Conservation (phyloP, 2,329 filamentous ascomycete species). For the Talaromyces pinophilus region DNA sequence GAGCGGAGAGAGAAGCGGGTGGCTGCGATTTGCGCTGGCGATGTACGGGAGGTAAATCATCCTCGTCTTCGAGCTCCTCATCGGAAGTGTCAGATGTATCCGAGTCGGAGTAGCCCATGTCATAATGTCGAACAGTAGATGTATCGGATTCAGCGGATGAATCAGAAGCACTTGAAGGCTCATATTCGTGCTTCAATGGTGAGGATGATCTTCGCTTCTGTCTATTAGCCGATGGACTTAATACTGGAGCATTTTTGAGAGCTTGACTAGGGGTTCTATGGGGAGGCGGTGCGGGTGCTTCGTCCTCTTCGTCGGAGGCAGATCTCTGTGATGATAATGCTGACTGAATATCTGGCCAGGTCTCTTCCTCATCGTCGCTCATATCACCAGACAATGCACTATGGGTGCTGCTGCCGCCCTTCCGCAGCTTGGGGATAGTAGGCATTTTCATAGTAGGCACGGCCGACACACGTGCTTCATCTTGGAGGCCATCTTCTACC, state of each 20-base stretch:
- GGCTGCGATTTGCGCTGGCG: slow-evolving; percentile 43
- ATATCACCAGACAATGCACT: slow-evolving; percentile 19
- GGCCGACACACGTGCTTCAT: slow-evolving; percentile 46
- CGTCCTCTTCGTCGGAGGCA: slow-evolving; percentile 34
- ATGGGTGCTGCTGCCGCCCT: slow-evolving; percentile 36
- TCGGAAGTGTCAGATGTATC: slow-evolving; percentile 55
- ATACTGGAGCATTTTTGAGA: slow-evolving; percentile 46
- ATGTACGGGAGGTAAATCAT: slow-evolving; percentile 37
- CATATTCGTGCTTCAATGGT: slow-evolving; percentile 94
- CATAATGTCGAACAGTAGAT: slow-evolving; percentile 58
- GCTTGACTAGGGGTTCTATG: slow-evolving; percentile 56
- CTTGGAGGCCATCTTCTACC: slow-evolving; percentile 32
- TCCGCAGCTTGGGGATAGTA: slow-evolving; percentile 46
- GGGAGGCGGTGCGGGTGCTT: slow-evolving; percentile 48
- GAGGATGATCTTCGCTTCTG: slow-evolving; percentile 77
- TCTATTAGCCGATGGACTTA: slow-evolving; percentile 52
- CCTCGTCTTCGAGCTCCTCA: slow-evolving; percentile 55
- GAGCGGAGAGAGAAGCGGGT: slow-evolving; percentile 40
- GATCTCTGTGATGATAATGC: slow-evolving; percentile 19
- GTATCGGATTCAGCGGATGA: slow-evolving; percentile 60
- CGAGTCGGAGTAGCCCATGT: slow-evolving; percentile 49
- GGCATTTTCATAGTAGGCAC: slow-evolving; percentile 50
- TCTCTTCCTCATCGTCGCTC: slow-evolving; percentile 31
- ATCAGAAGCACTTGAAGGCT: slow-evolving; percentile 73
- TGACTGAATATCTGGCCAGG: slow-evolving; percentile 32